Conservation (phyloP, 1,139 yeast species). For the Protomyces pachydermus region DNA sequence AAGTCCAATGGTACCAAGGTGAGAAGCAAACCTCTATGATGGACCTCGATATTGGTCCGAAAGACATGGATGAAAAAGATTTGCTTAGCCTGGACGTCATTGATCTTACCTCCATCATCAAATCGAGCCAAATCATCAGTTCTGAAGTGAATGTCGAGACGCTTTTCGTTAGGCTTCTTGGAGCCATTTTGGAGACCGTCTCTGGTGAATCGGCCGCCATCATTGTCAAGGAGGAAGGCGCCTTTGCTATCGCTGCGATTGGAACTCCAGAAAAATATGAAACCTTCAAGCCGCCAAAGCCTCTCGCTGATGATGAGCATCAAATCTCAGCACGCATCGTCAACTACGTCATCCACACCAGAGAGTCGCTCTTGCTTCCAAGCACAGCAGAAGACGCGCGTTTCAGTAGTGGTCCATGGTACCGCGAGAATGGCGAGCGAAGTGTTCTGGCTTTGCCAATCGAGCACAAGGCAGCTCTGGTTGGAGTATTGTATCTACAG, state of each 20-base stretch:
- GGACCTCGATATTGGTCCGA: neutral
- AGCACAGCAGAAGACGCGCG: conserved; percentile 29
- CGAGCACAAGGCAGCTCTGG: conserved; percentile 28
- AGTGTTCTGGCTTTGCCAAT: conserved; percentile 31
- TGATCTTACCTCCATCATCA: conserved; percentile 32
- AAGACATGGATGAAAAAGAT: neutral
- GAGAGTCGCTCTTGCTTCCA: conserved; percentile 28
- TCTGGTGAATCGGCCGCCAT: conserved; percentile 31
- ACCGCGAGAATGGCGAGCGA: conserved; percentile 26
- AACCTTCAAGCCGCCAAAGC: conserved; percentile 24
- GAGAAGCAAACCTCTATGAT: neutral
- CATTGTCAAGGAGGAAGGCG: conserved; percentile 29
- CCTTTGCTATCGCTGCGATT: conserved; percentile 30
- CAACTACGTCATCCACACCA: conserved; percentile 29
- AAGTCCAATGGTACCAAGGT: neutral
- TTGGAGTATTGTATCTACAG: conserved; percentile 33
- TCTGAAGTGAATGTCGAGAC: conserved; percentile 32
- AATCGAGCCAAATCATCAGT: conserved; percentile 32
- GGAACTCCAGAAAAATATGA: conserved; percentile 27
- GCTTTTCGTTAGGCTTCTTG: conserved; percentile 30
- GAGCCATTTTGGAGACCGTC: conserved; percentile 31
- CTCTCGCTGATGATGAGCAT: conserved; percentile 26
- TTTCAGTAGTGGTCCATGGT: conserved; percentile 29
- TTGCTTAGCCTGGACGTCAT: conserved; percentile 30
- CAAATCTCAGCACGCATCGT: conserved; percentile 27